phyloP scores from a whole-genome alignment of 2,329 filamentous ascomycete species.

The Alternaria hordeiaustralica region DNA sequence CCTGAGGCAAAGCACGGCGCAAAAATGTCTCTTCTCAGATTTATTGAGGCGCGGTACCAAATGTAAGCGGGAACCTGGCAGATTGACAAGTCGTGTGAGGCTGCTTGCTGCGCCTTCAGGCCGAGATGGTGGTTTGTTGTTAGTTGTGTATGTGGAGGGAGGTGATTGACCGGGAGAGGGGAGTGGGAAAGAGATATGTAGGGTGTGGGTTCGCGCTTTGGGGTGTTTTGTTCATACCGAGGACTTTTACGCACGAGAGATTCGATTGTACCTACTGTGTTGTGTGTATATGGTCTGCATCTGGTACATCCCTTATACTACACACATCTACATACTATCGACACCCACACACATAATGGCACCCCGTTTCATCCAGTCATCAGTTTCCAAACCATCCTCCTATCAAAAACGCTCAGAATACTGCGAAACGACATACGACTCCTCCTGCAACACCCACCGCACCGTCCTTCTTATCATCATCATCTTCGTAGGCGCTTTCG shows the following conservation, averaged over 20 bases:
- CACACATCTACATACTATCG: not conserved
- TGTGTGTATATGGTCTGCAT: not conserved
- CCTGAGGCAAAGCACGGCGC: not conserved
- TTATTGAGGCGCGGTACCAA: constrained; percentile 7
- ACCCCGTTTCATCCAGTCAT: not conserved
- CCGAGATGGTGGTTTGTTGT: not conserved
- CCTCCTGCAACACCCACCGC: constrained; percentile 25
- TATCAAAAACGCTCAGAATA: constrained; percentile 15
- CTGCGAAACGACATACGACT: constrained; percentile 18
- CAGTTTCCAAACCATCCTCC: not conserved
- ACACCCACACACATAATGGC: constrained; percentile 8
- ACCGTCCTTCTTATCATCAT: constrained; percentile 29
- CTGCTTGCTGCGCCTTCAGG: constrained; percentile 11
- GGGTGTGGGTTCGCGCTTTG: not conserved
- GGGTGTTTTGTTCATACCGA: not conserved
- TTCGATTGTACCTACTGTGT: not conserved
- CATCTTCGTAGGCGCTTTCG: constrained; percentile 20
- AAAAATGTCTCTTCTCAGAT: not conserved
- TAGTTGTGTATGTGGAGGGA: not conserved
- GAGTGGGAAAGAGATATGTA: constrained; percentile 4
- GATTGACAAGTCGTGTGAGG: not conserved
- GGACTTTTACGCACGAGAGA: not conserved
- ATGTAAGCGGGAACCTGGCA: not conserved
- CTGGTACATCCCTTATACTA: not conserved
- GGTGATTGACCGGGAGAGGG: not conserved